These are phyloP conservation scores for Wickerhamiella shivajii DNA, from an alignment of 805 yeast genomes.

Conservation along the genomic window DNA sequence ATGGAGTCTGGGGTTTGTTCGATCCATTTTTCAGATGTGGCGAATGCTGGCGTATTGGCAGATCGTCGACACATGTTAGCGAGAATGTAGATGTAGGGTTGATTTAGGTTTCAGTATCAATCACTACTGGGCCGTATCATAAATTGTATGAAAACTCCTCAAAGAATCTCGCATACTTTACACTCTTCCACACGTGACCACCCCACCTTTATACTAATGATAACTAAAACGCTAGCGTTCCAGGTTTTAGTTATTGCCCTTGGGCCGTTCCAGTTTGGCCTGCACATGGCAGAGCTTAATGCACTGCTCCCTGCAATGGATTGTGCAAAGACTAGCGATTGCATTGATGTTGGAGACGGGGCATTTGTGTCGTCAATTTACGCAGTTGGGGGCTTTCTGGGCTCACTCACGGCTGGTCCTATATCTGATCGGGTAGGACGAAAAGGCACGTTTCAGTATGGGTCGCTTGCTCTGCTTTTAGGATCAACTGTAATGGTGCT, in stretches of 20 bases:
- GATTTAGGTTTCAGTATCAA: too few species aligned
- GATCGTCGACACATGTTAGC: too few species aligned
- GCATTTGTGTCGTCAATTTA: constrained; percentile 68
- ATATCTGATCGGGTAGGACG: constrained; percentile 57
- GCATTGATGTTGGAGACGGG: constrained; percentile 46
- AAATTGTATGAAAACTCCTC: too few species aligned
- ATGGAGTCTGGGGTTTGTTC: too few species aligned
- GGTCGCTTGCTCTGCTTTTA: constrained; percentile 35
- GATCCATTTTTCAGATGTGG: too few species aligned
- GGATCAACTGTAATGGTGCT: constrained; percentile 51
- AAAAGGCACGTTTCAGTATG: constrained; percentile 33
- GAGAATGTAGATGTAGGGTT: too few species aligned
- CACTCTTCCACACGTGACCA: too few species aligned
- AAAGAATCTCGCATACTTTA: too few species aligned
- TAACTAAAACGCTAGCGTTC: neutral
- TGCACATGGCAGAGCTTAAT: constrained; percentile 87
- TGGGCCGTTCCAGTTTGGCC: constrained; percentile 81
- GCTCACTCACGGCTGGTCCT: constrained; percentile 55
- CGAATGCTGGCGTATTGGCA: too few species aligned
- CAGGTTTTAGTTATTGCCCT: constrained; percentile 42
- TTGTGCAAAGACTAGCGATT: constrained; percentile 34
- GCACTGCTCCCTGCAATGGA: constrained; percentile 68
- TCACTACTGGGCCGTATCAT: too few species aligned
- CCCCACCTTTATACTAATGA: too few species aligned
- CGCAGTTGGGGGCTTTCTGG: constrained; percentile 70